Conservation (phyloP, 1,284 basidiomycete genomes). For the Trichosporon coremiiforme region DNA sequence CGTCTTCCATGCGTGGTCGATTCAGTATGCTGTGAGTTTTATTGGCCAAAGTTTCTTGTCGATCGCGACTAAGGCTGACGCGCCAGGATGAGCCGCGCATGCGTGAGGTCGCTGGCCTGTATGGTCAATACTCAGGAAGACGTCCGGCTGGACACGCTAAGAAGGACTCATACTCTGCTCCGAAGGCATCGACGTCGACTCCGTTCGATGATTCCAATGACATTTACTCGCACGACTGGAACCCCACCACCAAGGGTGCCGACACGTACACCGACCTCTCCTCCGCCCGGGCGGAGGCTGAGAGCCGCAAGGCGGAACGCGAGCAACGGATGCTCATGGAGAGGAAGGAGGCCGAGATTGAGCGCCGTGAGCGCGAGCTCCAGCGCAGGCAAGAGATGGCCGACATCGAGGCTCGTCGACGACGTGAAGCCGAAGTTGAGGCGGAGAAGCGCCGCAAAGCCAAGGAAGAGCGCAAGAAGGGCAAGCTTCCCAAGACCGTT, state of each 20-base stretch:
- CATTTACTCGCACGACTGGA: conserved; percentile 52
- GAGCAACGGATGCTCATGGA: conserved; percentile 57
- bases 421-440: conserved; percentile 56
- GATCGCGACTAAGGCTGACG: conserved; percentile 22
- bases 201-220: conserved; percentile 36
- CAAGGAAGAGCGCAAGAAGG: conserved; percentile 58
- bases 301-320: conserved; percentile 56
- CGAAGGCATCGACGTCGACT: conserved; percentile 18
- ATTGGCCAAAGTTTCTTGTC: background rate
- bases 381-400: conserved; percentile 52
- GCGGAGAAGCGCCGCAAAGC: conserved; percentile 52
- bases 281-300: conserved; percentile 58
- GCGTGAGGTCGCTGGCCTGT: conserved; percentile 73
- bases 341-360: conserved; percentile 59
- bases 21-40: conserved; percentile 60
- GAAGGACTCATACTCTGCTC: conserved; percentile 17
- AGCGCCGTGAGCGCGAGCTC: conserved; percentile 53
- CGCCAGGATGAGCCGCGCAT: conserved; percentile 81
- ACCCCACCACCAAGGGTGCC: conserved; percentile 42
- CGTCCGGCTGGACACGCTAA: background rate
- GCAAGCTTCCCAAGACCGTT: conserved; percentile 34
- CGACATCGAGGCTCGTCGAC: conserved; percentile 52
- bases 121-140: conserved; percentile 59
- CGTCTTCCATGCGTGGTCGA: conserved; percentile 80
- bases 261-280: conserved; percentile 56